Base-by-base conservation (phyloP, 306 rosid species). In the Carpinus viminea region DNA sequence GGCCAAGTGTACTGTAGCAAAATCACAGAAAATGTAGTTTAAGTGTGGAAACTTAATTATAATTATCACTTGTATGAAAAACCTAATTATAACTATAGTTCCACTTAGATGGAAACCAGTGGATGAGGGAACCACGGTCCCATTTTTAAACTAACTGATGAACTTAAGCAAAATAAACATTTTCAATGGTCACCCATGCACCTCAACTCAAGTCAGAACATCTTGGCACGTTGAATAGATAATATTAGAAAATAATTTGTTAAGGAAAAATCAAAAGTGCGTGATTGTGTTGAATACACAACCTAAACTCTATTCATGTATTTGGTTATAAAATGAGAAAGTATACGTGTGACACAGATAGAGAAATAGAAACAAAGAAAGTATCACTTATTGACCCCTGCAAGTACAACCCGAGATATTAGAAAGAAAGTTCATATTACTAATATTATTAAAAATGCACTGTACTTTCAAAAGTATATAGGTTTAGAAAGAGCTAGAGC, bases 1-100 rank as follows among this genome's bases (percentile, higher is more conserved):
- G 99, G 66, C 99, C 98, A 81, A 95, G 99, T 66, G 99, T 95
- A 86, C 99, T 95, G 90, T 70, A 83, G 69, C 78, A 36, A 78
- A 74, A 61, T 74, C 82, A 81, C 72, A 57, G 68, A 70, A 81
- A 75, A 60, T 55, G 76, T 11, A 76, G 18, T 69, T 17, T 28
- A 54, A 24, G 62, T 36, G 54, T 20, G 10, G 64, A 20, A 51
- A 56, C 4, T 70, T 65, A 36, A 17, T 41, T 38, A 18, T 66
- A 21, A 17, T 8, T 38, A 38, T 41, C 17, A 31, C 2, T 8
- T 1, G 16, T 8, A 66, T 4, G 46, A 38, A 41, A 41, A 38
- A 13, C 41, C 3, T 26, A 28, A 1, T 61, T 28, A 56, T 51
- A 26, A 17, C 41, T 28, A 61, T 26, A 11, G 43, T 28, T 61